These are phyloP conservation scores for Entomophthora muscae DNA, from an alignment of 371 early-diverging fungal species.

Conservation along the genomic window DNA sequence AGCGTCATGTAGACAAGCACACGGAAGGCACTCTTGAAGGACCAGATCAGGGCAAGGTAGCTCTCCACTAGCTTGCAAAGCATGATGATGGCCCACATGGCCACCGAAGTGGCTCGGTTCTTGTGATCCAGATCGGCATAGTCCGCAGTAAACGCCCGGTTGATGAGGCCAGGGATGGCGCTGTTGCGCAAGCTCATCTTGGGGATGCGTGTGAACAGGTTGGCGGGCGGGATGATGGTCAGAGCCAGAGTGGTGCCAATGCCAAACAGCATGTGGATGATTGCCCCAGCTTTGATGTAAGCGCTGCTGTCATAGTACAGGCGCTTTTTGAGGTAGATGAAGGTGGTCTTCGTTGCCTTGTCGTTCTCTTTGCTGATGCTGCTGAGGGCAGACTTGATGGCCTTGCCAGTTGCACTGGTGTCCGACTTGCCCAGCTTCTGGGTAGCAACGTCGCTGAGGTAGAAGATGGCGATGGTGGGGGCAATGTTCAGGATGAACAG, in stretches of 20 bases:
- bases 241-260: constrained; percentile 41
- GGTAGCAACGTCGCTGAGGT: not conserved
- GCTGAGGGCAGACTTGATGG: not conserved
- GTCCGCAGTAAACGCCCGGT: constrained; percentile 56
- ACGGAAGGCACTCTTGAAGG: constrained; percentile 41
- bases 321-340: not conserved
- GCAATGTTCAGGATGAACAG: constrained; percentile 41
- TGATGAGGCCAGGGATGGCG: constrained; percentile 27
- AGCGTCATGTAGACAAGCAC: constrained; percentile 3
- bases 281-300: too few relatives aligned
- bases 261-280: constrained; percentile 24
- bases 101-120: constrained; percentile 60
- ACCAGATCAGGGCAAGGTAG: constrained; percentile 69
- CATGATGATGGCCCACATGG: constrained; percentile 60
- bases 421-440: not conserved
- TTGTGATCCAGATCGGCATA: constrained; percentile 50
- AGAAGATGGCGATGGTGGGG: constrained; percentile 40
- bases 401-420: not conserved
- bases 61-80: constrained; percentile 61
- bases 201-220: constrained; percentile 32
- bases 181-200: constrained; percentile 20
- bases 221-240: constrained; percentile 44
- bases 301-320: not conserved
- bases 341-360: not conserved
- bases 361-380: not conserved